Base-by-base conservation (phyloP, 2,329 filamentous ascomycete genomes). In the Phialemonium atrogriseum region DNA sequence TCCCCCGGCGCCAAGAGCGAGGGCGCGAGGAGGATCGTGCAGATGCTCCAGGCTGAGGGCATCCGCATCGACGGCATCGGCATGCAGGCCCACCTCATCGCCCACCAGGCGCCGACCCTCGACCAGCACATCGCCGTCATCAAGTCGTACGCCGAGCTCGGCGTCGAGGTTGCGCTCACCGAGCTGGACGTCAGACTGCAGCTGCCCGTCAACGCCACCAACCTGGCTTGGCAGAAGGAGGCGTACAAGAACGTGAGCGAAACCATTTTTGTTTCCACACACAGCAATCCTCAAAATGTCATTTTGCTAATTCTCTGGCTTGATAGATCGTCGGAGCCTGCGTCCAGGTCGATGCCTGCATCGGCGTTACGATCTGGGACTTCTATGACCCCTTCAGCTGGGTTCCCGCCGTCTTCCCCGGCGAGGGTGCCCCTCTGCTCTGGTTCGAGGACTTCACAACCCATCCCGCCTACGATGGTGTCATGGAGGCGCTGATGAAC, bases 41-140 rank as follows among this genome's bases (percentile, higher is more conserved):
- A 56, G 35, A 54, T 59, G 28, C 41, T 71, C 14, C 53, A 62
- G 39, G 46, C 55, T 4, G 59, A 62, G 3, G 65, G 69, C 6
- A 57, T 66, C 16, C 64, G 63, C 26, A 72, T 80, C 37, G 70
- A 80, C 37, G 74, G 75, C 31, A 62, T 80, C 2, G 75, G 77
- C 6, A 58, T 79, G 44, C 73, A 80, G 48, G 64, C 60, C 2
- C 76, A 80, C 48, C 62, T 78, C 31, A 66, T 70, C 27, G 67
- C 68, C 3, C 69, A 72, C 37, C 44, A 50, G 4, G 60, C 67
- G 2, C 66, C 72, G 0, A 55, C 49, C 25, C 58, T 63, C 39
- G 56, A 58, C 14, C 54, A 60, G 5, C 58, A 69, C 34, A 52
- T 58, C 15, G 52, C 57, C 0, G 64, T 64, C 12, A 66, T 73